Conservation (phyloP, 345 rosid genomes). For the Acer campestre region DNA sequence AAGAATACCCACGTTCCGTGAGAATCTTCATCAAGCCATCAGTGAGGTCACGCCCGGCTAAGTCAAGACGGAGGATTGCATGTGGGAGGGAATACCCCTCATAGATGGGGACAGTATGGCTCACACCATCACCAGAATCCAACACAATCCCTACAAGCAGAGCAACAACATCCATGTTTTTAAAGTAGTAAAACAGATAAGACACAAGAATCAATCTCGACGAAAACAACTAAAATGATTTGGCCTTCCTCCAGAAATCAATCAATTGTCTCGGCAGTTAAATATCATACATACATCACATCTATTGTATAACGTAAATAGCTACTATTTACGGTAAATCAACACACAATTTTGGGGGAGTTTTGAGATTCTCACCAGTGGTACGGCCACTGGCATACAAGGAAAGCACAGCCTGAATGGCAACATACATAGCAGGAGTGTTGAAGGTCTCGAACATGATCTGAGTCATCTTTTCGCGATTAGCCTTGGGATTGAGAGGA, state of each 20-base stretch:
- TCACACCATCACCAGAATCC: conserved; percentile 95
- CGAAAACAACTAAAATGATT: background rate
- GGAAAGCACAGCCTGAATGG: conserved; percentile 93
- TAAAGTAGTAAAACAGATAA: background rate
- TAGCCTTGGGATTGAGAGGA: conserved; percentile 96
- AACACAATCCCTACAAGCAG: conserved; percentile 72
- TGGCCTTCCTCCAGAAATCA: too few relatives aligned
- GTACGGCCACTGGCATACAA: conserved; percentile 98
- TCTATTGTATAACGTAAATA: too few relatives aligned
- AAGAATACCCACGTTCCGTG: conserved; percentile 93
- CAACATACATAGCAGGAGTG: conserved; percentile 90
- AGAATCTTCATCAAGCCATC: conserved; percentile 84
- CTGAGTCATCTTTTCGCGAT: conserved; percentile 98
- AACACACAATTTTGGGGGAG: background rate
- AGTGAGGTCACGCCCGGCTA: conserved; percentile 94
- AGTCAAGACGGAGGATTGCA: conserved; percentile 90
- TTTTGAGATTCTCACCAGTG: conserved; percentile 57
- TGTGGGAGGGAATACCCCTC: conserved; percentile 93
- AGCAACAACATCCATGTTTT: background rate
- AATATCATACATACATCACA: background rate
- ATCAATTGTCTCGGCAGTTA: too few relatives aligned
- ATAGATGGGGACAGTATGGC: conserved; percentile 87
- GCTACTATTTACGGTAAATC: too few relatives aligned
- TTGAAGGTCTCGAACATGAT: conserved; percentile 96
- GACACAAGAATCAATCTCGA: background rate